These are phyloP conservation scores for Tetracladium setigerum DNA, from an alignment of 495 filamentous ascomycete species.

Conservation along the genomic window DNA sequence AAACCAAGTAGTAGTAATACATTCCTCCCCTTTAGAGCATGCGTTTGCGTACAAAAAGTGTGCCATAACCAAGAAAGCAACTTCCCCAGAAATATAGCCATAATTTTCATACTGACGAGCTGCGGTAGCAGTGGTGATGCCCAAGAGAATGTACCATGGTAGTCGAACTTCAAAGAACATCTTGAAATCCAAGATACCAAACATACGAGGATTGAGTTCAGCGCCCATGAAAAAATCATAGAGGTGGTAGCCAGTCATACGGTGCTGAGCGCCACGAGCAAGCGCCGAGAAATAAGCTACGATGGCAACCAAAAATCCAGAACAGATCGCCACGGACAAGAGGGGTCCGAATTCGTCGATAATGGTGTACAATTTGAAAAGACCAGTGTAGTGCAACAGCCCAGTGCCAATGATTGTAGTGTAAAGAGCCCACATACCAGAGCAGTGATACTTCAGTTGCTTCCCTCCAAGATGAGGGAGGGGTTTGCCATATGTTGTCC, in stretches of 20 bases:
- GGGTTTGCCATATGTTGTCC: slow-evolving; percentile 77
- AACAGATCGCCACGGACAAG: slow-evolving; percentile 83
- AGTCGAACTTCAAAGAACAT: slow-evolving; percentile 99
- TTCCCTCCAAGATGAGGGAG: slow-evolving; percentile 73
- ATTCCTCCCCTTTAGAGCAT: slow-evolving; percentile 92
- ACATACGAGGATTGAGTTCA: slow-evolving; percentile 92
- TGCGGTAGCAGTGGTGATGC: slow-evolving; percentile 68
- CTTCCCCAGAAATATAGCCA: slow-evolving; percentile 87
- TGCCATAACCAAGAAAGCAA: slow-evolving; percentile 82
- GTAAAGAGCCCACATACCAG: slow-evolving; percentile 80
- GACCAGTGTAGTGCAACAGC: slow-evolving; percentile 66
- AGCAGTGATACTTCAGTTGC: slow-evolving; percentile 90
- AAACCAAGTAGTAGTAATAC: slow-evolving; percentile 84
- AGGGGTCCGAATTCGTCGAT: slow-evolving; percentile 94
- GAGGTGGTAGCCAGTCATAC: slow-evolving; percentile 85
- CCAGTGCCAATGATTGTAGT: slow-evolving; percentile 62
- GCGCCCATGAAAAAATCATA: slow-evolving; percentile 99
- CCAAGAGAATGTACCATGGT: slow-evolving; percentile 91
- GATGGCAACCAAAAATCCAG: slow-evolving; percentile 72
- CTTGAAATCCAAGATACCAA: slow-evolving; percentile 91
- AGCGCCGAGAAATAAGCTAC: slow-evolving; percentile 81
- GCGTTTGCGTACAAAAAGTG: slow-evolving; percentile 96
- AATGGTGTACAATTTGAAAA: slow-evolving; percentile 88
- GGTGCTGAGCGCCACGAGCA: slow-evolving; percentile 70
- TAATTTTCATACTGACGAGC: slow-evolving; percentile 82